Conservation (phyloP, 495 filamentous ascomycete genomes). For the Penicillium argentinense region DNA sequence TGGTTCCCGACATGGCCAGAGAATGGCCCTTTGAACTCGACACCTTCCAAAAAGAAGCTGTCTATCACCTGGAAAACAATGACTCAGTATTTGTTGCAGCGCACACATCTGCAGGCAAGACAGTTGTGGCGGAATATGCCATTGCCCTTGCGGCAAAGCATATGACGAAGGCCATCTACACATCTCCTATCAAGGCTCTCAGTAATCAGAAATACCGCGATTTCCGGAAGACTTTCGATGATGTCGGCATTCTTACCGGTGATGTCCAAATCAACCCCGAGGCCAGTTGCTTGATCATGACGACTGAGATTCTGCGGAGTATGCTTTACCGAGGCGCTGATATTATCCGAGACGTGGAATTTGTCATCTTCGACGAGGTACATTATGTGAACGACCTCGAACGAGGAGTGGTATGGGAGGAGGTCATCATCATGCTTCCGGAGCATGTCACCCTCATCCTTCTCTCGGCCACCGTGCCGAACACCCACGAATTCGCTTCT, state of each 20-base stretch:
- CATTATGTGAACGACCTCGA: slow-evolving; percentile 99
- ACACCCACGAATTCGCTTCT: slow-evolving; percentile 95
- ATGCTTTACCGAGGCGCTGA: slow-evolving; percentile 98
- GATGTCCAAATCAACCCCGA: slow-evolving; percentile 98
- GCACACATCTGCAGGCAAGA: slow-evolving; percentile 97
- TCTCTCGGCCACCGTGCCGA: slow-evolving; percentile 94
- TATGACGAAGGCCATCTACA: slow-evolving; percentile 99
- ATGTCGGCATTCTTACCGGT: slow-evolving; percentile 94
- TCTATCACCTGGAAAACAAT: slow-evolving; percentile 94
- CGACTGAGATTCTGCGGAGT: slow-evolving; percentile 94
- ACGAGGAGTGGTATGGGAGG: slow-evolving; percentile 97
- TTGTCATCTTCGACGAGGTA: slow-evolving; percentile 98
- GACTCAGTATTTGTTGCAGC: slow-evolving; percentile 99
- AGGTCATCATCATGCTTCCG: slow-evolving; percentile 99
- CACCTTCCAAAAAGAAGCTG: slow-evolving; percentile 96
- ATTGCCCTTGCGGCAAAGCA: slow-evolving; percentile 94
- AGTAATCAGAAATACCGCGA: slow-evolving; percentile 99
- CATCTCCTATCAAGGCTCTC: slow-evolving; percentile 96
- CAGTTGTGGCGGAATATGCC: slow-evolving; percentile 96
- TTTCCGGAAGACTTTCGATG: slow-evolving; percentile 84
- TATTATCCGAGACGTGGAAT: slow-evolving; percentile 94
- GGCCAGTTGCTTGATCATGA: slow-evolving; percentile 98
- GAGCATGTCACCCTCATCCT: slow-evolving; percentile 95
- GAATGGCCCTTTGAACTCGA: slow-evolving; percentile 98
- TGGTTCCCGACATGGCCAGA: slow-evolving; percentile 93